Percentiles rank a stretch among this genome's conserved stretches.
Evolutionary conservation across 2,329 filamentous ascomycete species (phyloP).

Genomic region (Juglanconis oblonga): DNA sequence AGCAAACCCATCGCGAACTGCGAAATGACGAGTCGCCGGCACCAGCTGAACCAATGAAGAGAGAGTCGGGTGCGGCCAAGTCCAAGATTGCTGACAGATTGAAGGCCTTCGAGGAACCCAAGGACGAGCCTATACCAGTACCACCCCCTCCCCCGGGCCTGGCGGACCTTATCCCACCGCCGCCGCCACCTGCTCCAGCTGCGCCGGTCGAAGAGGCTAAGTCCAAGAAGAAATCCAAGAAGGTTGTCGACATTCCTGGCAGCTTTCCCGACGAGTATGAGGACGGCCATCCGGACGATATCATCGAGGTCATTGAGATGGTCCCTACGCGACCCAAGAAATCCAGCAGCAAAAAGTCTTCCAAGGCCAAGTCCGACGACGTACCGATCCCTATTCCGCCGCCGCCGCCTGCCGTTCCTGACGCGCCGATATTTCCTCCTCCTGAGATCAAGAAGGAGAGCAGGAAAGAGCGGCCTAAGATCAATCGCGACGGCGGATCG

Average conservation of each 20-base stretch:
- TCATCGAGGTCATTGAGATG: slow-evolving; percentile 51
- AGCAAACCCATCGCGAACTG: neutral
- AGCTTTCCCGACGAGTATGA: slow-evolving; percentile 55
- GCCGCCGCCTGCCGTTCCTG: slow-evolving; percentile 45
- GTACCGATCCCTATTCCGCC: slow-evolving; percentile 33
- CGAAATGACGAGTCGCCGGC: slow-evolving; percentile 1
- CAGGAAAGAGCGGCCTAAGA: slow-evolving; percentile 74
- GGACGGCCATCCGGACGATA: slow-evolving; percentile 33
- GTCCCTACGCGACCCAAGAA: slow-evolving; percentile 40
- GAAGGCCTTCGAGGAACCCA: slow-evolving; percentile 50
- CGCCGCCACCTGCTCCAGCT: slow-evolving; percentile 35
- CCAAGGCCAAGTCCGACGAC: slow-evolving; percentile 32
- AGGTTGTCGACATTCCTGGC: slow-evolving; percentile 48
- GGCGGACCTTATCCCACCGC: slow-evolving; percentile 26
- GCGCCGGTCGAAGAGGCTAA: slow-evolving; percentile 35
- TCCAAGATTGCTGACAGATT: slow-evolving; percentile 56
- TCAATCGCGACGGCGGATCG: slow-evolving; percentile 63
- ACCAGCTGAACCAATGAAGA: slow-evolving; percentile 33
- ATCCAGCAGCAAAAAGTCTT: slow-evolving; percentile 43
- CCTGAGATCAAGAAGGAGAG: slow-evolving; percentile 55
- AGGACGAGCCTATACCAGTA: slow-evolving; percentile 29
- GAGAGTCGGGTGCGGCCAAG: slow-evolving; percentile 48
- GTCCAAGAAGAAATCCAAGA: slow-evolving; percentile 36
- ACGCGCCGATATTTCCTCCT: slow-evolving; percentile 47
- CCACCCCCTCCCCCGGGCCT: slow-evolving; percentile 31